These are phyloP conservation scores for Lyophyllum decastes DNA, from an alignment of 768 basidiomycete species.

Conservation along the genomic window DNA sequence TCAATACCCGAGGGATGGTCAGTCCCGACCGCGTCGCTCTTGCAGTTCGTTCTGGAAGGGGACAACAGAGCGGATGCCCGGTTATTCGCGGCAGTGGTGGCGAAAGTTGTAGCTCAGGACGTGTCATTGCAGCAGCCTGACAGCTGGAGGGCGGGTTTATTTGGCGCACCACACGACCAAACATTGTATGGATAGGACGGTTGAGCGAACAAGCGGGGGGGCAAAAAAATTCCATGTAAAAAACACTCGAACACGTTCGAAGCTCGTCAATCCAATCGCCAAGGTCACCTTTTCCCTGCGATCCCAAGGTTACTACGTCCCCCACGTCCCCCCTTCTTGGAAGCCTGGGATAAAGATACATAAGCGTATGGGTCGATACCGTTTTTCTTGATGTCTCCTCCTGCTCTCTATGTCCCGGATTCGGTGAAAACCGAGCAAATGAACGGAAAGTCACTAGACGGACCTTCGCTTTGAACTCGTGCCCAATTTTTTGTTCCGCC, in stretches of 20 bases:
- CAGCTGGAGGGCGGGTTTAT: conserved; percentile 69
- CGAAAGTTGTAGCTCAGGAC: conserved; percentile 47
- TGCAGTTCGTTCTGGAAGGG: conserved; percentile 82
- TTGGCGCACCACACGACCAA: conserved; percentile 74
- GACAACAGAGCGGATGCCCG: conserved; percentile 78
- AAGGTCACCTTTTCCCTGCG: conserved; percentile 55
- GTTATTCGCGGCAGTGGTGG: conserved; percentile 54
- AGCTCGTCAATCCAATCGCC: no score
- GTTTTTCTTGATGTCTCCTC: conserved; percentile 88
- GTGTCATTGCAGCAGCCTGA: conserved; percentile 59
- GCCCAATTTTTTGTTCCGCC: conserved; percentile 58
- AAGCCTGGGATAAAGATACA: conserved; percentile 79
- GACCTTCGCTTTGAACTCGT: conserved; percentile 96
- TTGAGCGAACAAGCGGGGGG: not conserved
- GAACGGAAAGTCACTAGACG: conserved; percentile 22
- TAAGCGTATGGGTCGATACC: conserved; percentile 94
- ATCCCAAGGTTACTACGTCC: conserved; percentile 51
- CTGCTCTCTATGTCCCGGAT: conserved; percentile 71
- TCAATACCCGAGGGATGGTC: conserved; percentile 52
- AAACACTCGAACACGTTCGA: conserved; percentile 9
- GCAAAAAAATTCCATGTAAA: conserved; percentile 6
- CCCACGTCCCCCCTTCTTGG: conserved; percentile 57
- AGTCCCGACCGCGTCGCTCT: conserved; percentile 56
- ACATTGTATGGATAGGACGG: conserved; percentile 61
- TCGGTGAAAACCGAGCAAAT: conserved; percentile 6